Conservation (phyloP, 2,329 filamentous ascomycete species). For the Thelonectria olida region DNA sequence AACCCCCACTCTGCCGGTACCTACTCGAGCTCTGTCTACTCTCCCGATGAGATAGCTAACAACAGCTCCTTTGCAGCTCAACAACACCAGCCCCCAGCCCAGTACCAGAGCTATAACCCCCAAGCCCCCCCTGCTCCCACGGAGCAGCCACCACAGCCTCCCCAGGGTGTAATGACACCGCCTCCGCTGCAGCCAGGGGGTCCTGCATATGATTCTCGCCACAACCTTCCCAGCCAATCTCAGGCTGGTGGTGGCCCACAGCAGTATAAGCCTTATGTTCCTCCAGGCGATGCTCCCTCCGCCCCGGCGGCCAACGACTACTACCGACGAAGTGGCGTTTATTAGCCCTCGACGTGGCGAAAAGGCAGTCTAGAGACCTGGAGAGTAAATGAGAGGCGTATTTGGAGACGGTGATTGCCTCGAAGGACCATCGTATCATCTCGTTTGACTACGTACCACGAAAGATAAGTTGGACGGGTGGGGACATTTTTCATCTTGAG, state of each 20-base stretch:
- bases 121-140: conserved; percentile 53
- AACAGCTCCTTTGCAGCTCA: conserved; percentile 41
- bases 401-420: background rate
- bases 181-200: conserved; percentile 57
- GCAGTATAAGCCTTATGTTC: conserved; percentile 70
- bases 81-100: conserved; percentile 45
- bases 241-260: conserved; percentile 49
- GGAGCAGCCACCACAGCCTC: conserved; percentile 43
- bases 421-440: background rate
- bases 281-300: conserved; percentile 57
- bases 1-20: conserved; percentile 55
- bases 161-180: conserved; percentile 48
- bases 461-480: conserved; percentile 2
- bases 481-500: conserved; percentile 1
- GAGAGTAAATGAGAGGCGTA: background rate
- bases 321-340: conserved; percentile 58
- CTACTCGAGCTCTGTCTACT: conserved; percentile 59
- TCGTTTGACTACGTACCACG: background rate
- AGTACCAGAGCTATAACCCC: conserved; percentile 56
- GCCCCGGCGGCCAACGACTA: conserved; percentile 65
- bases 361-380: background rate
- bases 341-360: conserved; percentile 24
- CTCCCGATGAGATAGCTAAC: conserved; percentile 54
- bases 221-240: conserved; percentile 59
- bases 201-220: conserved; percentile 58